These are phyloP conservation scores for Aureobasidium melanogenum DNA, from an alignment of 2,329 filamentous ascomycete genomes.

Conservation along the genomic window DNA sequence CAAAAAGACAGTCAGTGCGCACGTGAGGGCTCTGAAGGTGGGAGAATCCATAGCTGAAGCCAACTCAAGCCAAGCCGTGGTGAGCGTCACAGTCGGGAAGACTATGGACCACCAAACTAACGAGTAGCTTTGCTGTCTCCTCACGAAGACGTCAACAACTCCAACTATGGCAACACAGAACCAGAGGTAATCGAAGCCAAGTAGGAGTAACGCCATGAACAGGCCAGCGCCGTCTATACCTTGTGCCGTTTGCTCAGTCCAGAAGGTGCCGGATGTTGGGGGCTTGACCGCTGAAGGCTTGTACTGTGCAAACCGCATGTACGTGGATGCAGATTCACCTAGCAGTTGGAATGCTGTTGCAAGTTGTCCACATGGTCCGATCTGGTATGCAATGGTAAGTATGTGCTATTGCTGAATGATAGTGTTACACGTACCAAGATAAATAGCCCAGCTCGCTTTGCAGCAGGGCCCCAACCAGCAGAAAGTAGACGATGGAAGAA, in stretches of 20 bases:
- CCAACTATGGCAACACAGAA: slow-evolving; percentile 12
- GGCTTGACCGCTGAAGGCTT: slow-evolving; percentile 10
- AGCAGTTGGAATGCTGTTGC: slow-evolving; percentile 13
- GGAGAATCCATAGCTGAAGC: slow-evolving; percentile 14
- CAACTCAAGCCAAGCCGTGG: slow-evolving; percentile 13
- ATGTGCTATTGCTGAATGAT: not conserved
- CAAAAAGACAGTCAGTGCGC: slow-evolving; percentile 11
- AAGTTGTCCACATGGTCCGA: slow-evolving; percentile 14
- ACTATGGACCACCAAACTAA: slow-evolving; percentile 14
- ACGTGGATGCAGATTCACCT: slow-evolving; percentile 4
- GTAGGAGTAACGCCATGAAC: slow-evolving; percentile 10
- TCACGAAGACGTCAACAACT: slow-evolving; percentile 9
- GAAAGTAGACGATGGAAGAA: slow-evolving; percentile 13
- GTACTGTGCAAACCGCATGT: slow-evolving; percentile 11
- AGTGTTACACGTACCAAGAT: not conserved
- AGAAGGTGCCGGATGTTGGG: slow-evolving; percentile 10
- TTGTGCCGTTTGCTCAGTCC: slow-evolving; percentile 9
- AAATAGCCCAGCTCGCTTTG: slow-evolving; percentile 10
- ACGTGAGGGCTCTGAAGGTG: slow-evolving; percentile 10
- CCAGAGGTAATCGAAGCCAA: slow-evolving; percentile 13
- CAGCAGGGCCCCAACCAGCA: slow-evolving; percentile 1
- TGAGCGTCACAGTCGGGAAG: slow-evolving; percentile 14
- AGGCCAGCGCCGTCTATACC: slow-evolving; percentile 11
- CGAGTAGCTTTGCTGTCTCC: slow-evolving; percentile 5
- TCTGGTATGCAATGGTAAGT: not conserved